Evolutionary conservation across 73 alveolate genomes (phyloP).

Genomic region (Paramecium bursaria): DNA sequence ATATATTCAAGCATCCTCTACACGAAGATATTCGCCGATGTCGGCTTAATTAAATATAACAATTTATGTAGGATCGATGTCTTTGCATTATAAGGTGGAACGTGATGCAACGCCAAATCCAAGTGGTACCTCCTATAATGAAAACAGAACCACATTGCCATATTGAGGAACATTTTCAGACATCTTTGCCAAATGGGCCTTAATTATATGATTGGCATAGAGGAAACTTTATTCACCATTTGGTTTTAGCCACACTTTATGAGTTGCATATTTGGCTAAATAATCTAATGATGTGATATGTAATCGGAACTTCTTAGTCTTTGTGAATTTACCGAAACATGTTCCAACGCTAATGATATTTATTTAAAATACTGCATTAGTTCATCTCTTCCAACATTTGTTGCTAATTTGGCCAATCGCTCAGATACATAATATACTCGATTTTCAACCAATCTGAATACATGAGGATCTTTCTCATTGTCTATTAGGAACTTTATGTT

Average conservation of each 20-base stretch:
- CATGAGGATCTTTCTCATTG: conserved; percentile 94
- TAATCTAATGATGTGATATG: conserved; percentile 95
- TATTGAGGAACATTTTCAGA: conserved; percentile 95
- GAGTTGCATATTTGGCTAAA: conserved; percentile 96
- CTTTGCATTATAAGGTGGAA: conserved; percentile 90
- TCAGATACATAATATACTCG: conserved; percentile 92
- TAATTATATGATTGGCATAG: conserved; percentile 96
- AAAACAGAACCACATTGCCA: conserved; percentile 92
- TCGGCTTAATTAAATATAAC: conserved; percentile 96
- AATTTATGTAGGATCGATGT: conserved; percentile 93
- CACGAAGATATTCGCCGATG: conserved; percentile 93
- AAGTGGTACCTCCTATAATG: conserved; percentile 94
- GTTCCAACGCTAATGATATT: conserved; percentile 83
- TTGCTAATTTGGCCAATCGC: conserved; percentile 85
- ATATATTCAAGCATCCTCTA: conserved; percentile 57
- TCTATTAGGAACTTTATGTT: conserved; percentile 93
- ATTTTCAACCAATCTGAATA: conserved; percentile 93
- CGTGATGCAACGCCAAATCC: conserved; percentile 98
- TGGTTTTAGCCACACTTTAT: conserved; percentile 98
- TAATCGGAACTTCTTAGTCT: conserved; percentile 94
- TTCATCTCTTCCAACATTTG: conserved; percentile 92
- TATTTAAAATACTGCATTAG: conserved; percentile 70
- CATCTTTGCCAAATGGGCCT: conserved; percentile 90
- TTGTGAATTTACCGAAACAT: conserved; percentile 96
- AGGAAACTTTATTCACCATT: conserved; percentile 94